These are phyloP conservation scores for Astrothelium subdiscretum DNA, from an alignment of 495 filamentous ascomycete genomes.

Conservation along the genomic window DNA sequence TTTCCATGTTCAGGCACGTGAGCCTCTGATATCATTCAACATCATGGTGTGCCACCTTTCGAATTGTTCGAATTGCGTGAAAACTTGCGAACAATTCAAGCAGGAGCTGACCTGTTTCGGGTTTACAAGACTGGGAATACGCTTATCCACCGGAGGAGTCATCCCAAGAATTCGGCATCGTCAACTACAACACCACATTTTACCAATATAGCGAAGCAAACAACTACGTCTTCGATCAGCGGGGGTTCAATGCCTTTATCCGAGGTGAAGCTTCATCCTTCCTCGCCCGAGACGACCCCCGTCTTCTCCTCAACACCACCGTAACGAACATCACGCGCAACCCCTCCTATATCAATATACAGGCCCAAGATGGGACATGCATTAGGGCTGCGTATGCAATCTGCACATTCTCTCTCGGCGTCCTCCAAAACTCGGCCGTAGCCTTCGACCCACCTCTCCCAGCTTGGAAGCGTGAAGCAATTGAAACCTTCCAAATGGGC, in stretches of 20 bases:
- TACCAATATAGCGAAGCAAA: slow-evolving; percentile 43
- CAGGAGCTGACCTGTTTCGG: slow-evolving; percentile 20
- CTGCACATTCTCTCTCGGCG: slow-evolving; percentile 54
- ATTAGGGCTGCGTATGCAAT: slow-evolving; percentile 49
- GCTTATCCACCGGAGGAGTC: slow-evolving; percentile 29
- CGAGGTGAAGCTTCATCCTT: slow-evolving; percentile 51
- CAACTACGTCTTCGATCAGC: slow-evolving; percentile 55
- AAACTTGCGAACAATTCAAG: not conserved
- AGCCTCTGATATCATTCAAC: not conserved
- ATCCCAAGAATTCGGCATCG: slow-evolving; percentile 28
- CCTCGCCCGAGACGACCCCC: slow-evolving; percentile 42
- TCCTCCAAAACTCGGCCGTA: slow-evolving; percentile 53
- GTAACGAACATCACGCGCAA: slow-evolving; percentile 50
- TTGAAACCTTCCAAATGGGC: slow-evolving; percentile 58
- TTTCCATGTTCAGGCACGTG: not conserved
- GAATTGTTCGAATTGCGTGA: too few relatives aligned
- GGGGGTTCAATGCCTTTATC: slow-evolving; percentile 56
- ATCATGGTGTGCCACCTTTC: slow-evolving; percentile 17
- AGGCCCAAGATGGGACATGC: slow-evolving; percentile 45
- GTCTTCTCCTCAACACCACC: slow-evolving; percentile 47
- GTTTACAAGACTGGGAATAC: slow-evolving; percentile 30
- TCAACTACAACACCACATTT: slow-evolving; percentile 31
- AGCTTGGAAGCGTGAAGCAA: slow-evolving; percentile 53
- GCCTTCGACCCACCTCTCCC: slow-evolving; percentile 51
- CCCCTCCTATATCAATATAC: slow-evolving; percentile 43